A percentile compares a stretch with the other conserved stretches of the same genome.
phyloP scores from a whole-genome alignment of 257 asterid genomes.

The Solanum etuberosum region DNA sequence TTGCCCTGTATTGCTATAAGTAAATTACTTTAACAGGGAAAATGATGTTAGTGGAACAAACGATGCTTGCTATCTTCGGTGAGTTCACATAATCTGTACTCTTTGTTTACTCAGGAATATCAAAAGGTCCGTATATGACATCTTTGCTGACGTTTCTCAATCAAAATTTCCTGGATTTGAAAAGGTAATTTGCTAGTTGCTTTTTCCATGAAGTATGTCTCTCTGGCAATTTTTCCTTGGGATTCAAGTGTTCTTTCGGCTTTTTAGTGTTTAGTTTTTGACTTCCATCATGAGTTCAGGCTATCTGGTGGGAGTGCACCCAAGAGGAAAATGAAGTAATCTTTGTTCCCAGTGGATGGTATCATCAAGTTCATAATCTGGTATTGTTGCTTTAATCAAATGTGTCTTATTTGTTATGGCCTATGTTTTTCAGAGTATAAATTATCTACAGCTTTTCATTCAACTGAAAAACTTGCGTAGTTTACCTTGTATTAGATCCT shows the following conservation, averaged over 20 bases:
- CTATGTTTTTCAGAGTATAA: neutral
- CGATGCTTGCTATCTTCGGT: neutral
- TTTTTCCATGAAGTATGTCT: neutral
- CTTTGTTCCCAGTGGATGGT: constrained; percentile 98
- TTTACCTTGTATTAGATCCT: neutral
- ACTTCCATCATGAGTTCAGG: constrained; percentile 23
- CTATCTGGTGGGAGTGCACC: constrained; percentile 82
- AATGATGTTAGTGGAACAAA: neutral
- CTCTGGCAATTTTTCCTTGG: neutral
- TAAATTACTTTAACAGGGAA: neutral
- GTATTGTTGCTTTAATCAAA: constrained; percentile 20
- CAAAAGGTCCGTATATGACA: constrained; percentile 64
- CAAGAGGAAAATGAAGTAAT: constrained; percentile 77
- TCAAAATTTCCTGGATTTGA: constrained; percentile 63
- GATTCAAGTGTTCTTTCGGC: neutral
- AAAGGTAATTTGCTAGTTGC: constrained; percentile 31
- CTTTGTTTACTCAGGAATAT: constrained; percentile 41
- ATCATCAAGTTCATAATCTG: constrained; percentile 95
- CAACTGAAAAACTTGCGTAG: neutral
- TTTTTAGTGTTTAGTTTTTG: neutral
- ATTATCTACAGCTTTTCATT: neutral
- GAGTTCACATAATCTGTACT: neutral
- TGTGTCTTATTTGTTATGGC: neutral
- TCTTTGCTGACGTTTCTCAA: constrained; percentile 62
- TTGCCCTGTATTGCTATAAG: neutral